Evolutionary conservation across 768 basidiomycete genomes (phyloP).

Genomic region (Lenzites betulinus): DNA sequence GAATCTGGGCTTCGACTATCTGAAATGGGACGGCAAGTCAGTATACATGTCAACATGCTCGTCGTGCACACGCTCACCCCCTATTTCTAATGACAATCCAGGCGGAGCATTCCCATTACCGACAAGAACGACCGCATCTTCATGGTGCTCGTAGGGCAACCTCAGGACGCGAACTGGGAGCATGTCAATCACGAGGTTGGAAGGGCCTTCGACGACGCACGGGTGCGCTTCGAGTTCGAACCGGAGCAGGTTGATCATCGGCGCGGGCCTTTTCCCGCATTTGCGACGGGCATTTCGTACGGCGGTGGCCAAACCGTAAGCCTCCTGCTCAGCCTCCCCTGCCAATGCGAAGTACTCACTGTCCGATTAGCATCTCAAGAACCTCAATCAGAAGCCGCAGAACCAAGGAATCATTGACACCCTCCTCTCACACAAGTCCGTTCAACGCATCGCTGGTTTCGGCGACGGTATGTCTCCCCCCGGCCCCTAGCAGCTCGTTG

Average conservation of each 20-base stretch:
- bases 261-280: slow-evolving; percentile 25
- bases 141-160: not conserved
- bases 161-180: not conserved
- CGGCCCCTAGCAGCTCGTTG: not conserved
- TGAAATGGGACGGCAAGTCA: not conserved
- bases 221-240: not conserved
- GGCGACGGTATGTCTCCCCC: not conserved
- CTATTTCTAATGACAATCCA: not conserved
- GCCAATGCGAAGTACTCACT: not conserved
- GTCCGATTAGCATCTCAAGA: not conserved
- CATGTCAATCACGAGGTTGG: not conserved
- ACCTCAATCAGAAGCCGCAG: not conserved
- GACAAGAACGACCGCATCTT: not conserved
- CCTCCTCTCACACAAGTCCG: not conserved
- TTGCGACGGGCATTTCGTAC: slow-evolving; percentile 29
- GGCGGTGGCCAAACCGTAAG: slow-evolving; percentile 33
- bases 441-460: not conserved
- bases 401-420: not conserved
- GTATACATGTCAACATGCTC: too few species aligned
- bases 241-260: not conserved
- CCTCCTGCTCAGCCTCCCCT: not conserved
- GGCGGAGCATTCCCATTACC: not conserved
- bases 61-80: not conserved
- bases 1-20: not conserved
- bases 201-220: not conserved